Conservation (phyloP, 1,284 basidiomycete genomes). For the Schizophyllum commune region DNA sequence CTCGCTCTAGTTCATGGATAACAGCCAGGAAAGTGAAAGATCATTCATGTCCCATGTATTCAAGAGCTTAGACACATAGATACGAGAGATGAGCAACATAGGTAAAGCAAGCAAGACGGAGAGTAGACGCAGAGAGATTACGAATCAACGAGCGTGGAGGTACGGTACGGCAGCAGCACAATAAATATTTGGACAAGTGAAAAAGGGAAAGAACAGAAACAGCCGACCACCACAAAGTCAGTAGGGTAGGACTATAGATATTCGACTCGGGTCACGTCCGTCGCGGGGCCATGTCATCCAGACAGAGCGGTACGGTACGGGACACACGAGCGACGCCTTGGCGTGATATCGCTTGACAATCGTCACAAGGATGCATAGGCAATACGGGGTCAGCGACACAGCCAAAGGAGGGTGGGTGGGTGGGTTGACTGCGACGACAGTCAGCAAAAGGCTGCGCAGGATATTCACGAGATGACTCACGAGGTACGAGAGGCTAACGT, state of each 20-base stretch:
- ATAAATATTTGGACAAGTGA: not conserved
- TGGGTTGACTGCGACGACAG: not conserved
- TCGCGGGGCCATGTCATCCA: slow-evolving; percentile 44
- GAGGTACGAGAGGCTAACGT: slow-evolving; percentile 17
- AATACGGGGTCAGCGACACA: slow-evolving; percentile 1
- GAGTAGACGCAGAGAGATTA: not conserved
- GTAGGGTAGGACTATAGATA: slow-evolving; percentile 23
- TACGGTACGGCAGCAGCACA: slow-evolving; percentile 1
- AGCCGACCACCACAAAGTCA: not conserved
- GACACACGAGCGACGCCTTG: slow-evolving; percentile 46
- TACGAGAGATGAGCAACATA: no score
- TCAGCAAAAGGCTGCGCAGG: not conserved
- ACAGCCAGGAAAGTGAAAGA: no score
- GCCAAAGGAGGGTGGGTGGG: slow-evolving; percentile 10
- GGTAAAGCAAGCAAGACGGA: not conserved
- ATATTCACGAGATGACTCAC: slow-evolving; percentile 9
- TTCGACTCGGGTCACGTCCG: slow-evolving; percentile 44
- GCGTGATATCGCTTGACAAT: slow-evolving; percentile 25
- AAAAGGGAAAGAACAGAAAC: not conserved
- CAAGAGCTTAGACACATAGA: not conserved
- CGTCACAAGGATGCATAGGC: not conserved
- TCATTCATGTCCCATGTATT: no score
- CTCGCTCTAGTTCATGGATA: no score
- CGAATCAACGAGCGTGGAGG: no score
- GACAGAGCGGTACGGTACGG: slow-evolving; percentile 54